Percentiles rank a stretch among this genome's conserved stretches.
Conservation (phyloP, 2,329 filamentous ascomycete species). For the Volutella citrinella region DNA sequence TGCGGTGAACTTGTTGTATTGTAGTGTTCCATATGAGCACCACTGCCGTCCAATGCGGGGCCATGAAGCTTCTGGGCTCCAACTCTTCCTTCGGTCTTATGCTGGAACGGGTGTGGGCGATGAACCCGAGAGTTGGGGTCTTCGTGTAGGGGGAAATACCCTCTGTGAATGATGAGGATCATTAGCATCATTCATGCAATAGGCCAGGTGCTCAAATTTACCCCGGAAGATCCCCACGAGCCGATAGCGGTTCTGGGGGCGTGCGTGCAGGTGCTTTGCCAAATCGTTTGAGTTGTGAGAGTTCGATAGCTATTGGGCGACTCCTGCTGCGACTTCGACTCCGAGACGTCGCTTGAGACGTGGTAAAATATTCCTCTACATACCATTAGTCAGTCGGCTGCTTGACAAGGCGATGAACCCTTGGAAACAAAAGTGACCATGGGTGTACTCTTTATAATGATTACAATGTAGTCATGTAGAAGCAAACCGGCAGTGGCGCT, state of each 20-base stretch:
- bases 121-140: constrained; percentile 46
- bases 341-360: constrained; percentile 19
- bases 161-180: no score
- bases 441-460: no score
- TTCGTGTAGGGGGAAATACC: constrained; percentile 60
- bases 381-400: no score
- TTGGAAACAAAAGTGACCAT: no score
- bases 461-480: no score
- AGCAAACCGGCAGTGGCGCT: no score
- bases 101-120: constrained; percentile 50
- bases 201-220: no score
- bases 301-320: constrained; percentile 53
- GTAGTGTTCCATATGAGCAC: no score
- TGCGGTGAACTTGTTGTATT: no score
- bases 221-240: constrained; percentile 57
- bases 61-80: constrained; percentile 33
- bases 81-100: constrained; percentile 35
- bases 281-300: constrained; percentile 40
- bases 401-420: no score
- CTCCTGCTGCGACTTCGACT: constrained; percentile 28
- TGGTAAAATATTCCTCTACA: no score
- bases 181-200: no score
- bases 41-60: constrained; percentile 33
- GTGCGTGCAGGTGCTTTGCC: constrained; percentile 40
- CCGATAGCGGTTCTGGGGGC: constrained; percentile 50